These are phyloP conservation scores for Phytophthora boehmeriae DNA, from an alignment of 352 stramenopile species.

Conservation along the genomic window DNA sequence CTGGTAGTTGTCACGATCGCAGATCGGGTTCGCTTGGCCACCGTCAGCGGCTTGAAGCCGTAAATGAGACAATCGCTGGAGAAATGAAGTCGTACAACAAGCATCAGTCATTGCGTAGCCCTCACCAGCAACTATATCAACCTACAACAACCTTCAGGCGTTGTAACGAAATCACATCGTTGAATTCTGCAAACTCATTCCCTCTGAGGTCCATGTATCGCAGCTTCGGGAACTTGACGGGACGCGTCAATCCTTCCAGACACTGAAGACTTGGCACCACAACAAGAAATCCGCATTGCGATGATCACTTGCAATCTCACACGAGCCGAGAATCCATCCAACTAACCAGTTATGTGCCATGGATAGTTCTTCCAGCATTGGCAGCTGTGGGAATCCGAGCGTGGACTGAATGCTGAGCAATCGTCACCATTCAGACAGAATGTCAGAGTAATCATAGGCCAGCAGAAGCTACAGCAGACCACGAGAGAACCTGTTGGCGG, in stretches of 20 bases:
- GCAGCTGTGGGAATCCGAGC: conserved; percentile 64
- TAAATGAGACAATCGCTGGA: conserved; percentile 57
- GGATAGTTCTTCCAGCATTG: conserved; percentile 70
- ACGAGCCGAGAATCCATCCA: not conserved
- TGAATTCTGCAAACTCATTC: conserved; percentile 60
- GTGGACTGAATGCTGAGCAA: conserved; percentile 52
- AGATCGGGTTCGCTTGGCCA: conserved; percentile 66
- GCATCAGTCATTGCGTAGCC: not conserved
- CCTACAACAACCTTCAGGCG: conserved; percentile 48
- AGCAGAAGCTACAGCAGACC: not conserved
- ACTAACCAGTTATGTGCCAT: conserved; percentile 74
- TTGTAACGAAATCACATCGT: conserved; percentile 47
- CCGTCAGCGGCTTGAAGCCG: conserved; percentile 66
- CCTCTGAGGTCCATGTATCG: conserved; percentile 74
- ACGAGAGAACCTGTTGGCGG: conserved; percentile 62
- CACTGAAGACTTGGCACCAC: conserved; percentile 37
- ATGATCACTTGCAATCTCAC: not conserved
- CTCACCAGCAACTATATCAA: not conserved
- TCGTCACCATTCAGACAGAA: not conserved
- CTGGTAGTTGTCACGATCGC: conserved; percentile 65
- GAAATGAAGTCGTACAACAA: not conserved
- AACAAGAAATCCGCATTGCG: not conserved
- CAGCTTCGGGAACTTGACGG: conserved; percentile 76
- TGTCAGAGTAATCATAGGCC: conserved; percentile 2
- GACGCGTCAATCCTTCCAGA: conserved; percentile 61